A percentile compares a stretch with the other conserved stretches of the same genome.
Conservation (phyloP, 495 filamentous ascomycete genomes). For the Tuber brumale region DNA sequence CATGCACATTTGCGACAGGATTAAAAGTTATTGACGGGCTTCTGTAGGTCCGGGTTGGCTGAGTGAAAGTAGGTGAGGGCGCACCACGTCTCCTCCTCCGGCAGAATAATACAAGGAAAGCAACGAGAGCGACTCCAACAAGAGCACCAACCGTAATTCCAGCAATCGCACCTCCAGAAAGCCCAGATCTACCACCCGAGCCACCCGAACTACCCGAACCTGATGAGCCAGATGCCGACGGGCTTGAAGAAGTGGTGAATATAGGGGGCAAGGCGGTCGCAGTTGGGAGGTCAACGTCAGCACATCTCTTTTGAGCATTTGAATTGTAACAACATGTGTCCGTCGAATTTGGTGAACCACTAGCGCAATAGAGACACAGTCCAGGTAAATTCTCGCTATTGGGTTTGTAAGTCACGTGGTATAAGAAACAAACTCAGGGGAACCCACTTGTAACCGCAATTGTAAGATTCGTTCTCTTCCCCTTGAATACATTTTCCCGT, state of each 20-base stretch:
- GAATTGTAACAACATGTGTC: slow-evolving; percentile 91
- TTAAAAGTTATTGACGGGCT: slow-evolving; percentile 48
- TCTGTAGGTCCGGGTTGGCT: slow-evolving; percentile 70
- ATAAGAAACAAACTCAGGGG: slow-evolving; percentile 7
- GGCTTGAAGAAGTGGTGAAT: slow-evolving; percentile 49
- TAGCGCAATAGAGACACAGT: slow-evolving; percentile 77
- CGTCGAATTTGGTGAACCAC: slow-evolving; percentile 78
- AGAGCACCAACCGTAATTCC: slow-evolving; percentile 82
- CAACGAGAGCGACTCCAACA: slow-evolving; percentile 60
- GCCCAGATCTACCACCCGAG: slow-evolving; percentile 43
- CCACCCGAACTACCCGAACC: slow-evolving; percentile 28
- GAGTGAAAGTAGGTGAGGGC: slow-evolving; percentile 59
- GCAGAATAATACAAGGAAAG: slow-evolving; percentile 55
- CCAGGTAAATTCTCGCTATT: slow-evolving; percentile 65
- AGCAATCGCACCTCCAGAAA: slow-evolving; percentile 80
- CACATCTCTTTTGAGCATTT: slow-evolving; percentile 63
- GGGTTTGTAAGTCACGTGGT: slow-evolving; percentile 15
- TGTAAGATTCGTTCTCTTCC: slow-evolving; percentile 68
- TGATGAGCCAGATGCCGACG: slow-evolving; percentile 46
- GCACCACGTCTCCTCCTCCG: slow-evolving; percentile 57
- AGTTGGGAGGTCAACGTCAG: slow-evolving; percentile 65
- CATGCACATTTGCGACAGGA: slow-evolving; percentile 45
- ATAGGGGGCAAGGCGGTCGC: slow-evolving; percentile 66
- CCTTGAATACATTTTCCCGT: slow-evolving; percentile 67
- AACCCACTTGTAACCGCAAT: slow-evolving; percentile 67